phyloP scores from a whole-genome alignment of 75 land plant species.

The Sequoia sempervirens region DNA sequence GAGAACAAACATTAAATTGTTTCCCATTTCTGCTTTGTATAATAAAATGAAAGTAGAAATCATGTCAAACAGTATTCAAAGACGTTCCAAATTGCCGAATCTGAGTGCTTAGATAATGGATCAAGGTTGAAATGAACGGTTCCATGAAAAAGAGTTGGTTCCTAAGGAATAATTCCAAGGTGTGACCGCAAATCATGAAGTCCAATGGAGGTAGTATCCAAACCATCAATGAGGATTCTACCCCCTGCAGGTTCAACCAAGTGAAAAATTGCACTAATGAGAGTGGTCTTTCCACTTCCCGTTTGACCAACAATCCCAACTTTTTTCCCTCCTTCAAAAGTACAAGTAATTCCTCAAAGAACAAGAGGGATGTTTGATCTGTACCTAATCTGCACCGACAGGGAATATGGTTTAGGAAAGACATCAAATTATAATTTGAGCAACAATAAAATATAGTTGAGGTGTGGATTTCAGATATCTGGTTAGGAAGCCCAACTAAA shows the following conservation, averaged over 20 bases:
- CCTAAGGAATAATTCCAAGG: constrained; percentile 55
- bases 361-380: constrained; percentile 50
- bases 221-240: constrained; percentile 37
- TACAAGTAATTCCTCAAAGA: constrained; percentile 65
- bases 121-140: constrained; percentile 43
- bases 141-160: constrained; percentile 45
- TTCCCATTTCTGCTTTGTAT: not conserved
- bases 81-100: constrained; percentile 47
- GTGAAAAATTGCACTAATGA: constrained; percentile 47
- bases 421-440: not conserved
- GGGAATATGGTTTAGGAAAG: not conserved
- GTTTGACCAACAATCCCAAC: constrained; percentile 50
- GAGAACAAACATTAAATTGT: not conserved
- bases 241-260: constrained; percentile 53
- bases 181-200: constrained; percentile 44
- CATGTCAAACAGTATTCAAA: not conserved
- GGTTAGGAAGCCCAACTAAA: not conserved
- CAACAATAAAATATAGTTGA: not conserved
- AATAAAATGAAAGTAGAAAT: not conserved
- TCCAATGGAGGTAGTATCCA: constrained; percentile 38
- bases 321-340: constrained; percentile 54
- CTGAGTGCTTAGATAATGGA: constrained; percentile 34
- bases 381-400: constrained; percentile 51
- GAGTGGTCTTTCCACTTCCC: constrained; percentile 59
- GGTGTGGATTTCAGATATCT: not conserved